These are phyloP conservation scores for Angophora floribunda DNA, from an alignment of 345 rosid species.

Conservation along the genomic window DNA sequence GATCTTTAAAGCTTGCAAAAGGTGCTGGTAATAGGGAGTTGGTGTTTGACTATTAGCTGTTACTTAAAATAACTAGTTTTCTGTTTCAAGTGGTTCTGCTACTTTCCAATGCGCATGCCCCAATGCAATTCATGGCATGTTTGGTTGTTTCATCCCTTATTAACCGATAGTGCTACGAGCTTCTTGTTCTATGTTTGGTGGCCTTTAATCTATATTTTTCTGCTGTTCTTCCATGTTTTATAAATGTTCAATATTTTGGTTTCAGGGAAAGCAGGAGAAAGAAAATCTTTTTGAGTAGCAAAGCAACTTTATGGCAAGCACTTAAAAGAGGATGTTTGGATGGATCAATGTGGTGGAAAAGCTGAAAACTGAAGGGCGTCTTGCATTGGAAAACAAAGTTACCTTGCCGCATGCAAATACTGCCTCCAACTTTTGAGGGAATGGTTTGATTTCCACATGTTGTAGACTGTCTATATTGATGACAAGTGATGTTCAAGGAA, in stretches of 20 bases:
- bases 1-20: neutral
- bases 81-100: neutral
- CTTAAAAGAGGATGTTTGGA: neutral
- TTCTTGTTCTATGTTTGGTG: neutral
- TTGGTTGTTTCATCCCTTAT: neutral
- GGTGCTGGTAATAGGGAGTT: neutral
- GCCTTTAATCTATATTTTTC: neutral
- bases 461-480: neutral
- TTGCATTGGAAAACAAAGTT: neutral
- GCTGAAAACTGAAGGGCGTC: neutral
- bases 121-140: neutral
- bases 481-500: neutral
- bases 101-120: neutral
- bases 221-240: neutral
- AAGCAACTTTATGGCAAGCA: neutral
- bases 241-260: neutral
- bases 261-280: neutral
- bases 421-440: neutral
- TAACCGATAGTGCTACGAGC: neutral
- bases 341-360: neutral
- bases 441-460: neutral
- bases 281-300: neutral
- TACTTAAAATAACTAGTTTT: neutral
- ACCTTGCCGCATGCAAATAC: neutral
- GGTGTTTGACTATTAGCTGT: neutral